These are phyloP conservation scores for Erythrobasidium hasegawianum DNA, from an alignment of 1,284 basidiomycete genomes.

Conservation along the genomic window DNA sequence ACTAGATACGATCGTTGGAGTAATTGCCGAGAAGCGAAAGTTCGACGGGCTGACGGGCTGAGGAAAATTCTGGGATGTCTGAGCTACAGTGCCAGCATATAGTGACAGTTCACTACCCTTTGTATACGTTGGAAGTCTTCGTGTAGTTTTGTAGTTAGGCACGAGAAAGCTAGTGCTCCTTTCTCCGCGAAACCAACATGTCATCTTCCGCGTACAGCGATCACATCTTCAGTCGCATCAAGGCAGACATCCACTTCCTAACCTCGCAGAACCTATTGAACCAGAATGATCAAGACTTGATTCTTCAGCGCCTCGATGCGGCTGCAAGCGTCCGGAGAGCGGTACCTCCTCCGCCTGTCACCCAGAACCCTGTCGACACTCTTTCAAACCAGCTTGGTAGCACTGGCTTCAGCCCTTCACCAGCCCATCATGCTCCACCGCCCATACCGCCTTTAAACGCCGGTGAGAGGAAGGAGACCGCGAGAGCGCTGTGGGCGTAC, in stretches of 20 bases:
- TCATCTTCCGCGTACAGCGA: slow-evolving; percentile 1
- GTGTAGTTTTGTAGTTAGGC: too few relatives aligned
- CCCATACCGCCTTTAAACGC: slow-evolving; percentile 8
- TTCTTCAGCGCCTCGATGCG: slow-evolving; percentile 10
- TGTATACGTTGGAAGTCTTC: too few relatives aligned
- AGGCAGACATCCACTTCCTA: slow-evolving; percentile 18
- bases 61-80: too few relatives aligned
- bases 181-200: not conserved
- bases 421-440: slow-evolving; percentile 3
- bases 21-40: too few relatives aligned
- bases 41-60: too few relatives aligned
- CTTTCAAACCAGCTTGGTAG: slow-evolving; percentile 10
- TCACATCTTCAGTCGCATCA: slow-evolving; percentile 18
- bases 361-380: slow-evolving; percentile 1
- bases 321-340: slow-evolving; percentile 2
- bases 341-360: not conserved
- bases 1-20: too few relatives aligned
- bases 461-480: slow-evolving; percentile 8
- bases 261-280: slow-evolving; percentile 18
- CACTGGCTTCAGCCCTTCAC: not conserved
- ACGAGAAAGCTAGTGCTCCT: too few relatives aligned
- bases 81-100: too few relatives aligned
- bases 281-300: slow-evolving; percentile 3
- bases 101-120: too few relatives aligned
- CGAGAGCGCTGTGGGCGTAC: slow-evolving; percentile 22